Evolutionary conservation across 2,329 filamentous ascomycete genomes (phyloP).

Genomic region (Penicillium decumbens): DNA sequence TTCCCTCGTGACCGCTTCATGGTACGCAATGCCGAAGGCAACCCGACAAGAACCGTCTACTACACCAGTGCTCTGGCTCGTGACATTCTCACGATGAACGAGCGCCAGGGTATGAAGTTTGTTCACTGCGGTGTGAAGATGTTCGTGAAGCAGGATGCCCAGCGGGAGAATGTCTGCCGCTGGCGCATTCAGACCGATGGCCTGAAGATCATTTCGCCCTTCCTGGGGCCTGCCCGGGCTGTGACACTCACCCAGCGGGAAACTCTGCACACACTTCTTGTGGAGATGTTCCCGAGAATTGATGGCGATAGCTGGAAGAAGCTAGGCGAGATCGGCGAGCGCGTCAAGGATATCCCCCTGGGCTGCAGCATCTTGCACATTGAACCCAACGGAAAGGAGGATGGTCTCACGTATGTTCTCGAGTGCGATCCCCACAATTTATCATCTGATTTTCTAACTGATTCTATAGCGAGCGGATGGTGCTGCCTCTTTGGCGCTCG

Average conservation of each 20-base stretch:
- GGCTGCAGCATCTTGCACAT: conserved; percentile 88
- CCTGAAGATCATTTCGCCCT: conserved; percentile 83
- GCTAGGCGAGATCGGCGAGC: conserved; percentile 82
- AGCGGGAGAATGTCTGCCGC: conserved; percentile 76
- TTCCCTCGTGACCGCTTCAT: conserved; percentile 92
- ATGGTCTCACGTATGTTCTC: conserved; percentile 51
- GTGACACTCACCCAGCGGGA: conserved; percentile 70
- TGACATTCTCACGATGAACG: conserved; percentile 80
- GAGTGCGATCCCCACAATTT: background rate
- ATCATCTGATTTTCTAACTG: conserved; percentile 17
- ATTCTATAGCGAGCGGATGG: conserved; percentile 64
- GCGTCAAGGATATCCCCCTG: conserved; percentile 73
- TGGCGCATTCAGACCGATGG: conserved; percentile 97
- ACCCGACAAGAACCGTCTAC: conserved; percentile 91
- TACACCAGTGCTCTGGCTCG: conserved; percentile 83
- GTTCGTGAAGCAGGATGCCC: conserved; percentile 96
- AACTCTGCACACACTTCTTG: conserved; percentile 75
- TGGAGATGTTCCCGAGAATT: conserved; percentile 96
- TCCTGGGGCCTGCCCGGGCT: conserved; percentile 73
- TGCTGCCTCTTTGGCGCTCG: conserved; percentile 90
- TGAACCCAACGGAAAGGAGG: conserved; percentile 63
- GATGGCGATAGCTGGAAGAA: conserved; percentile 66
- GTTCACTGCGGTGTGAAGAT: conserved; percentile 97
- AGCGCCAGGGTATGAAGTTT: conserved; percentile 87
- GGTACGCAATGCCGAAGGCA: conserved; percentile 86